These are phyloP conservation scores for Gryganskiella cystojenkinii DNA, from an alignment of 192 early-diverging fungal genomes.

Conservation along the genomic window DNA sequence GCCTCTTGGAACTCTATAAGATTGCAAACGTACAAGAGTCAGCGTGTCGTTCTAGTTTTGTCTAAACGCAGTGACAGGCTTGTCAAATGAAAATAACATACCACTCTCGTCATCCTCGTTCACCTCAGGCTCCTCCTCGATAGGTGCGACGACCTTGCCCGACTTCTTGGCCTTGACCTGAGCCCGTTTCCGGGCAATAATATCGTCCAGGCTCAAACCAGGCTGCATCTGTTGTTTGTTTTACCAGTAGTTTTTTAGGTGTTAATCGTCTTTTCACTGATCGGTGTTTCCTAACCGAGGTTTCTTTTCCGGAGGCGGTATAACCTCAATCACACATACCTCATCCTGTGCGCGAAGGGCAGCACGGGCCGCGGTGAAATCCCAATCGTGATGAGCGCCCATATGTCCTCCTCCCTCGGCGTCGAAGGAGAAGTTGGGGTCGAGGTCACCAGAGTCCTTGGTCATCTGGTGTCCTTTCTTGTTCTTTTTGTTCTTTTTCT, in stretches of 20 bases:
- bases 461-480: constrained; percentile 34
- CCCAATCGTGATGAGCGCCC: constrained; percentile 74
- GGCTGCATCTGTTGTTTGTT: constrained; percentile 31
- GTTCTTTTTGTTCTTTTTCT: constrained; percentile 55
- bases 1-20: constrained; percentile 47
- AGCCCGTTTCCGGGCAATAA: constrained; percentile 37
- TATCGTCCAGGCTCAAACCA: constrained; percentile 46
- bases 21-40: constrained; percentile 17
- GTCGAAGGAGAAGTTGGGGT: constrained; percentile 82
- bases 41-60: constrained; percentile 39
- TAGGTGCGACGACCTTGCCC: constrained; percentile 47
- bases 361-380: constrained; percentile 83
- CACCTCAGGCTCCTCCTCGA: constrained; percentile 46
- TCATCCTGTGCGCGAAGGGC: constrained; percentile 70
- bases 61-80: constrained; percentile 26
- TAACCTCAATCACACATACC: constrained; percentile 45
- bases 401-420: constrained; percentile 74
- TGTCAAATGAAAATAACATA: background rate
- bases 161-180: constrained; percentile 51
- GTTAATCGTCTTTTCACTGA: background rate
- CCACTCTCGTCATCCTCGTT: constrained; percentile 51
- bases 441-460: constrained; percentile 64
- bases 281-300: constrained; percentile 11
- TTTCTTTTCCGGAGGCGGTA: constrained; percentile 1
- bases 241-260: background rate